Evolutionary conservation across 2,329 filamentous ascomycete species (phyloP), one percentile per base, ranked within the genome.

Genomic region (Colletotrichum sidae): DNA sequence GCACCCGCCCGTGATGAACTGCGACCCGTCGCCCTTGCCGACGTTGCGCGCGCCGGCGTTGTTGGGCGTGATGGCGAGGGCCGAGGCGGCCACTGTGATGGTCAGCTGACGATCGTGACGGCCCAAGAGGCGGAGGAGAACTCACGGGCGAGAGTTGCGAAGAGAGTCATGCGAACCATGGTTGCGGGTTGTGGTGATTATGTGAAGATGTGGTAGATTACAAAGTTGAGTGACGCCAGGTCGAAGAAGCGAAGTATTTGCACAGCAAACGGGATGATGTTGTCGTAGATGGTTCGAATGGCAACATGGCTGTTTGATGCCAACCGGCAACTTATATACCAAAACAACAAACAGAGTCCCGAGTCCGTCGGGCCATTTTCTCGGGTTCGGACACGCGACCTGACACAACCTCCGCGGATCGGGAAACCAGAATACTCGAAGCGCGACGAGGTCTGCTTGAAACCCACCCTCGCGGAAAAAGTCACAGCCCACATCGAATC

Each of bases 1-100:
- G 46, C 74, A 76, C 15, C 69, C 68, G 38, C 74, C 74, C n/a
- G 70, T 73, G 61, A 74, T 74, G 59, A 75, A 76, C 46, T 76
- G 74, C 5, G 67, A 65, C 10, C 67, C 67, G 50, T 68, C 42
- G 12, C 67, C 65, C 37, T 50, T 38, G 50, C 65, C 67, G 15
- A 68, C 67, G 49, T 67, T 68, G 8, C 46, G 53, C 6, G 67
- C 65, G 5, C 67, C 67, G 12, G 65, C 67, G 17, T 68, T 69
- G 61, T 75, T 73, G 44, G 70, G 72, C 25, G 67, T 66, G 50
- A 70, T 68, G 12, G 68, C 70, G 10, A 70, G 38, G 25, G 65
- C 69, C 33, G 63, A 57, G 25, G 61, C 57, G 17, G 68, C 70
- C 33, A 71, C 70, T 71, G 10, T 7, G 10, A 7, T 37, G 8